Percentiles rank a stretch among this genome's conserved stretches.
phyloP scores from a whole-genome alignment of 768 basidiomycete species.

The Heimioporus sp. region DNA sequence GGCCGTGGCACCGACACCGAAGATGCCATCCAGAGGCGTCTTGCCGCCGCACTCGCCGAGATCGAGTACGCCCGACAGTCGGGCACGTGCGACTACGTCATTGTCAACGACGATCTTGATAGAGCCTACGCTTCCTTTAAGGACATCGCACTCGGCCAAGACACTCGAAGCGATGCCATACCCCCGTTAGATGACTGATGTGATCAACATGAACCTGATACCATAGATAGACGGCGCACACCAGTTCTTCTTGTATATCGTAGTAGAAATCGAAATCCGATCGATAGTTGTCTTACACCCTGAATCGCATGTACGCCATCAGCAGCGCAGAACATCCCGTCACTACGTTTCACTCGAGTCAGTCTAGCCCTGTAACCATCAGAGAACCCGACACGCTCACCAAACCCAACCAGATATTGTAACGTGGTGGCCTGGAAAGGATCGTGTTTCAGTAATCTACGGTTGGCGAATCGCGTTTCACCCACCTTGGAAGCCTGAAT shows the following conservation, averaged over 20 bases:
- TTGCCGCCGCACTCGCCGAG: conserved; percentile 76
- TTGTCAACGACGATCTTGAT: conserved; percentile 90
- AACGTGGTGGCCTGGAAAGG: conserved; percentile 68
- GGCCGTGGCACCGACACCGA: conserved; percentile 85
- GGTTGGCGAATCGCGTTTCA: not conserved
- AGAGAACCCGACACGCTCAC: conserved; percentile 40
- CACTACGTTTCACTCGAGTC: conserved; percentile 40
- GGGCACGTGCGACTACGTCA: conserved; percentile 73
- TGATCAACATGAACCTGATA: conserved; percentile 1
- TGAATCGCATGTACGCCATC: conserved; percentile 85
- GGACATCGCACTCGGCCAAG: conserved; percentile 70
- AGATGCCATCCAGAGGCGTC: conserved; percentile 66
- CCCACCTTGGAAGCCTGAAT: conserved; percentile 83
- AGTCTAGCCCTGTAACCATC: conserved; percentile 2
- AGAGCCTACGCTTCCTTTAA: conserved; percentile 78
- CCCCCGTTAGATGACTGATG: conserved; percentile 60
- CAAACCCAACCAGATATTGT: conserved; percentile 86
- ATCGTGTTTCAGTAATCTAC: conserved; percentile 2
- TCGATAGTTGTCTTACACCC: conserved; percentile 26
- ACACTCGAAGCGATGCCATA: conserved; percentile 56
- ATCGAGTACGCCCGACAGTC: conserved; percentile 80
- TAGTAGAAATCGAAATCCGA: too few relatives aligned
- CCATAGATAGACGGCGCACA: not conserved
- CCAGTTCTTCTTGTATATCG: not conserved
- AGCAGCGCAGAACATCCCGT: conserved; percentile 84